Evolutionary conservation across 345 rosid genomes (phyloP).

Genomic region (Noccaea caerulescens): DNA sequence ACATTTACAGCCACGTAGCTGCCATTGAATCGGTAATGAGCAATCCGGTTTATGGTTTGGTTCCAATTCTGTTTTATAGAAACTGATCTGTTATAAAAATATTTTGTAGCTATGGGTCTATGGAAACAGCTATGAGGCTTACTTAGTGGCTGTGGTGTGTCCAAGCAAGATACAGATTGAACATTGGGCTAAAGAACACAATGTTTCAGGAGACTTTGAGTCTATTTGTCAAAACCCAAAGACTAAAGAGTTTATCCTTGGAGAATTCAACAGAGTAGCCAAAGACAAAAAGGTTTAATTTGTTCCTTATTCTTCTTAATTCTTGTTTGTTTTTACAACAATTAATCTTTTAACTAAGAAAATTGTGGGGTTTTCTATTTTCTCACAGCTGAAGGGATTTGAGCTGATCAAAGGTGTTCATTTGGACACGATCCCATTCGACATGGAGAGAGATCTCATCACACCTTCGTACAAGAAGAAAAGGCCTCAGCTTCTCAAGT

Average conservation of each 20-base stretch:
- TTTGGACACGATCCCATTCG: constrained; percentile 83
- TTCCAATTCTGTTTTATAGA: neutral
- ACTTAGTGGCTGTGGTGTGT: constrained; percentile 82
- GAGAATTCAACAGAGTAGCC: constrained; percentile 70
- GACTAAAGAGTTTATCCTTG: constrained; percentile 68
- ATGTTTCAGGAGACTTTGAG: constrained; percentile 64
- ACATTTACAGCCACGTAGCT: constrained; percentile 63
- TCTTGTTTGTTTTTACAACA: neutral
- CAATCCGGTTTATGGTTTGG: neutral
- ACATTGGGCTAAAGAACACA: constrained; percentile 76
- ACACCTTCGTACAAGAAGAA: constrained; percentile 97
- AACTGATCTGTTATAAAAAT: neutral
- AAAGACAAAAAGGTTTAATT: constrained; percentile 74
- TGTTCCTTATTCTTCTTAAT: neutral
- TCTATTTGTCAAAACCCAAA: constrained; percentile 67
- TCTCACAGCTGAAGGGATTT: constrained; percentile 81
- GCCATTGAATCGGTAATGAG: constrained; percentile 70
- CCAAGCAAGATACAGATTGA: constrained; percentile 81
- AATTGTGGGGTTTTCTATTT: neutral
- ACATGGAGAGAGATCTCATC: constrained; percentile 83
- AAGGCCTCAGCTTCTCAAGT: constrained; percentile 85
- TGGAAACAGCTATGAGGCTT: constrained; percentile 95
- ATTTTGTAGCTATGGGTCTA: constrained; percentile 84
- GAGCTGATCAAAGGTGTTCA: constrained; percentile 81
- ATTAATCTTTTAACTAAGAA: neutral